phyloP scores from a whole-genome alignment of 2,329 filamentous ascomycete species.

The Epicoccum sorghinum region DNA sequence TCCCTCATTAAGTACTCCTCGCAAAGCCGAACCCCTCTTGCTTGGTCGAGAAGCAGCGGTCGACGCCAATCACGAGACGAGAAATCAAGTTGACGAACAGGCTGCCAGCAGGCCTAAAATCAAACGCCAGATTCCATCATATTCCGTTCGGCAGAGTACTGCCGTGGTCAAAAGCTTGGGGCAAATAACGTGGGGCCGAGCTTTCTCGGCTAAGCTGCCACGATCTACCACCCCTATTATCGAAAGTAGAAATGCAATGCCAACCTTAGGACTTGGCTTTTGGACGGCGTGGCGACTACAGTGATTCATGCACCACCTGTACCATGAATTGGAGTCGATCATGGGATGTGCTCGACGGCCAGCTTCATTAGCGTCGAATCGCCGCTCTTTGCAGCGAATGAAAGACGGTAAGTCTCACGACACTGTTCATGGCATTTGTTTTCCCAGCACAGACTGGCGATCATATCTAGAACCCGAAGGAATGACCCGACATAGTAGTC shows the following conservation, averaged over 20 bases:
- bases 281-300: background rate
- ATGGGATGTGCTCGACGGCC: background rate
- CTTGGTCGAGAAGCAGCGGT: too few species aligned
- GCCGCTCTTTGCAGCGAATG: too few species aligned
- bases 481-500: background rate
- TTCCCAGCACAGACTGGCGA: background rate
- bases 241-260: background rate
- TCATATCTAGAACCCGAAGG: background rate
- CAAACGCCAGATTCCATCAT: too few species aligned
- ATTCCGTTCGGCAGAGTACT: too few species aligned
- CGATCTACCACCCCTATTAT: background rate
- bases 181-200: too few species aligned
- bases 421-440: background rate
- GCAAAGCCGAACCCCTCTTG: too few species aligned
- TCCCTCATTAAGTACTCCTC: too few species aligned
- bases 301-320: background rate
- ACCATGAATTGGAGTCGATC: background rate
- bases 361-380: background rate
- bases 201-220: background rate
- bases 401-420: too few species aligned
- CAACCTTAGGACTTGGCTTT: background rate
- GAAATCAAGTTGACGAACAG: too few species aligned
- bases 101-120: too few species aligned
- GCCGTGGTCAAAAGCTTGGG: too few species aligned
- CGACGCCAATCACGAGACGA: too few species aligned